phyloP scores from a whole-genome alignment of 441 rosid species.

The California macrophylla region DNA sequence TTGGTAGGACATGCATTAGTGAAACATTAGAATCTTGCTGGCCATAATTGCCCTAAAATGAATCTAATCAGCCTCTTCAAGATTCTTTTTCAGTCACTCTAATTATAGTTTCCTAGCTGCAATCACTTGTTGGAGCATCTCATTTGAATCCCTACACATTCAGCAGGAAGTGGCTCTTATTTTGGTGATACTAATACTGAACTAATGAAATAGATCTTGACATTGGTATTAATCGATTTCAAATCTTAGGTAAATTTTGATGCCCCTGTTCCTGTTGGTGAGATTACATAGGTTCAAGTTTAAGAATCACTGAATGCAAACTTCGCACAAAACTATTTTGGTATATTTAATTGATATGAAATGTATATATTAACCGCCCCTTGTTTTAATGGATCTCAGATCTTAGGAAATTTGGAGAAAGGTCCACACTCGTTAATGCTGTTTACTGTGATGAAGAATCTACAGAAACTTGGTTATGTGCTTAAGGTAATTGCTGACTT shows the following conservation, averaged over 20 bases:
- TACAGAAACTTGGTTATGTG: conserved; percentile 67
- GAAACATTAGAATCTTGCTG: not conserved
- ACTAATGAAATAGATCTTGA: not conserved
- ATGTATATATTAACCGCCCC: conserved; percentile 7
- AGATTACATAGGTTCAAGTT: not conserved
- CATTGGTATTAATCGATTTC: not conserved
- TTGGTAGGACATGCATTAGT: not conserved
- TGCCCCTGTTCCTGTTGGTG: not conserved
- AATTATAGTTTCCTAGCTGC: not conserved
- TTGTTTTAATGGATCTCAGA: conserved; percentile 37
- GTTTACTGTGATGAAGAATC: conserved; percentile 67
- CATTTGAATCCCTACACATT: not conserved
- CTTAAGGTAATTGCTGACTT: conserved; percentile 44
- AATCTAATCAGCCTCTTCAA: not conserved
- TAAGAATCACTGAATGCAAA: not conserved
- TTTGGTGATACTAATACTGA: not conserved
- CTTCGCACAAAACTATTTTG: not conserved
- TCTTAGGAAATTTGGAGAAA: conserved; percentile 65
- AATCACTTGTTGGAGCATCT: not conserved
- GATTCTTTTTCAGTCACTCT: not conserved
- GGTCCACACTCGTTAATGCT: conserved; percentile 68
- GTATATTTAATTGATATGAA: conserved; percentile 12
- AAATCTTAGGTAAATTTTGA: not conserved
- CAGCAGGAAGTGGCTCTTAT: conserved; percentile 1
- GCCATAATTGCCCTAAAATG: not conserved